phyloP scores from a whole-genome alignment of 352 stramenopile genomes.

The Globisporangium spiculum region DNA sequence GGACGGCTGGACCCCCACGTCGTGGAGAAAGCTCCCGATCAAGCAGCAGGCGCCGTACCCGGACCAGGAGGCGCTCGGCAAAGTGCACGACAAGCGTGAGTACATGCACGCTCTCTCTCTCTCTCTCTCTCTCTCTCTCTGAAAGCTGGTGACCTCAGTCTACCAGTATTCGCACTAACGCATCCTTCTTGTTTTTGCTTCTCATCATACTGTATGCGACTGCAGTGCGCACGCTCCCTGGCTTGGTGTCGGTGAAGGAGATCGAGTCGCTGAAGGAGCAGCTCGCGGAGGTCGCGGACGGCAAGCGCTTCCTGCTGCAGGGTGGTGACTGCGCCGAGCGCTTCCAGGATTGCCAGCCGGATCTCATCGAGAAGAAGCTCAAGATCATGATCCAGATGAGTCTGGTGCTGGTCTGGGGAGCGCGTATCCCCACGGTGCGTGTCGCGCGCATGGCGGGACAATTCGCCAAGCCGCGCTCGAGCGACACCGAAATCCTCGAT shows the following conservation, averaged over 20 bases:
- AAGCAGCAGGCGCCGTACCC: conserved; percentile 84
- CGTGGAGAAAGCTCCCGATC: conserved; percentile 71
- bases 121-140: background rate
- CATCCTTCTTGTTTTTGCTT: conserved; percentile 31
- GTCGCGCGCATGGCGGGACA: conserved; percentile 98
- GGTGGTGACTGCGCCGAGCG: conserved; percentile 98
- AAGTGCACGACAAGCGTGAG: conserved; percentile 70
- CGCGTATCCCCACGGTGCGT: conserved; percentile 95
- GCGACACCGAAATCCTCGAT: conserved; percentile 92
- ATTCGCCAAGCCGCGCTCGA: conserved; percentile 97
- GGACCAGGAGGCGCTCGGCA: conserved; percentile 64
- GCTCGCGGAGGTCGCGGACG: conserved; percentile 91
- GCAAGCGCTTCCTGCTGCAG: conserved; percentile 98
- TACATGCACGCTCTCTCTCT: background rate
- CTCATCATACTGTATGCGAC: background rate
- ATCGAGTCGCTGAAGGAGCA: conserved; percentile 90
- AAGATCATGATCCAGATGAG: conserved; percentile 98
- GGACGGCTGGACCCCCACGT: conserved; percentile 57
- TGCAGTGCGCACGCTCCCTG: conserved; percentile 77
- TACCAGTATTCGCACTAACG: conserved; percentile 9
- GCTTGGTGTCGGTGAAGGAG: conserved; percentile 96
- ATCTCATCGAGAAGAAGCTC: conserved; percentile 90
- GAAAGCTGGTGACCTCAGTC: background rate
- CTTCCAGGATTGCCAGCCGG: conserved; percentile 91
- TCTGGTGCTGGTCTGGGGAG: conserved; percentile 96